phyloP scores from a whole-genome alignment of 768 basidiomycete species.

The Pisolithus tinctorius region DNA sequence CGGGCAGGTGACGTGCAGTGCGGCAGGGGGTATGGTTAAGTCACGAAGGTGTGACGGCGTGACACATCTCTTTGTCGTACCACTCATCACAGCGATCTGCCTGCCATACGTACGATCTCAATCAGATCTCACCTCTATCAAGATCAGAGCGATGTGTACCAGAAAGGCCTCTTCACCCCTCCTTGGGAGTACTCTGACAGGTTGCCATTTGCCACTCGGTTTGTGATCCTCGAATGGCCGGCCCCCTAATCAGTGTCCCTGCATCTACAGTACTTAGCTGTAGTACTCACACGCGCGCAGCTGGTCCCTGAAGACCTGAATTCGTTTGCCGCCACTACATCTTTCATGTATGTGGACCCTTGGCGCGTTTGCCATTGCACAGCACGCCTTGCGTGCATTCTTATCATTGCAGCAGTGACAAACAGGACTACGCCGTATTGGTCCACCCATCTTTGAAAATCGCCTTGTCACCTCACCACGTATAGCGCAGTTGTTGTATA shows the following conservation, averaged over 20 bases:
- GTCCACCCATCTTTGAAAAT: background rate
- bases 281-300: no score
- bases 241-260: no score
- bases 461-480: background rate
- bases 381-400: no score
- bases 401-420: no score
- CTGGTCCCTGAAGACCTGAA: no score
- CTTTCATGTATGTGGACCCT: no score
- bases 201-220: background rate
- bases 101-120: slow-evolving; percentile 1
- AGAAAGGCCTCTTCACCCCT: slow-evolving; percentile 7
- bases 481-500: background rate
- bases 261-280: no score
- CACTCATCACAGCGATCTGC: slow-evolving; percentile 9
- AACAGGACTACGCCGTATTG: no score
- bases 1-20: background rate
- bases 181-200: background rate
- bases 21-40: background rate
- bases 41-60: slow-evolving; percentile 10
- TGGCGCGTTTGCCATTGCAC: no score
- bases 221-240: no score
- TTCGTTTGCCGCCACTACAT: no score
- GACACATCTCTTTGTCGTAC: background rate
- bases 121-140: slow-evolving; percentile 5
- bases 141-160: slow-evolving; percentile 2